Base-by-base conservation (phyloP, 257 asterid genomes). In the Linaria vulgaris region DNA sequence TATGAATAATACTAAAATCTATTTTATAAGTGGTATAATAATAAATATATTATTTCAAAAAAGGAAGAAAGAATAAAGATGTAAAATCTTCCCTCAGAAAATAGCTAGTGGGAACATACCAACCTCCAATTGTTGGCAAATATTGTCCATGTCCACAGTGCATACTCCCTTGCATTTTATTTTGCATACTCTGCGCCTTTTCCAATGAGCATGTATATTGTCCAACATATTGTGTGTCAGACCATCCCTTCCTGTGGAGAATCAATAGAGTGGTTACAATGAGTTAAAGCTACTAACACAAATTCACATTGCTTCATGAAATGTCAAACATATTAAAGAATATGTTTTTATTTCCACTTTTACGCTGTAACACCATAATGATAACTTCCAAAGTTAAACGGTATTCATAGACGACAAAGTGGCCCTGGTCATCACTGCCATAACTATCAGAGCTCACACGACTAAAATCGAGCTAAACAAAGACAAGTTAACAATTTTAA, bases 151-250 rank as follows among this genome's bases (percentile, higher is more conserved):
- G 79, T 92, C 96, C 43, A 85, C 97, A 1, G 97, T 92, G 80
- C 96, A 92, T 49, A 89, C 99, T 13, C 99, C 99, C 76, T 81
- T 83, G 94, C 97, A 92, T 73, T 84, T 92, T 67, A 92, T 87
- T 71, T 87, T 92, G 82, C 97, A 89, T 57, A 87, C 94, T 74
- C 96, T 76, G 67, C 85, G 68, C 34, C 97, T 82, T 78, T 92
- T 92, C 97, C 99, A 92, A 55, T 54, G 99, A 59, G 94, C 97
- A 65, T 92, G 96, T 64, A 89, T 79, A 51, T 92, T 92, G 39
- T 92, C 99, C 86, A 89, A 69, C 97, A 92, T 89, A 80, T 89
- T 92, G 71, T 92, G 99, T 3, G 97, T 87, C 67, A 92, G 78
- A 58, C 97, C 96, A 82, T 89, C 99, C 80, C 99, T 86, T 41